Evolutionary conservation across 2,329 filamentous ascomycete genomes (phyloP).

Genomic region (Diaporthe capsici): DNA sequence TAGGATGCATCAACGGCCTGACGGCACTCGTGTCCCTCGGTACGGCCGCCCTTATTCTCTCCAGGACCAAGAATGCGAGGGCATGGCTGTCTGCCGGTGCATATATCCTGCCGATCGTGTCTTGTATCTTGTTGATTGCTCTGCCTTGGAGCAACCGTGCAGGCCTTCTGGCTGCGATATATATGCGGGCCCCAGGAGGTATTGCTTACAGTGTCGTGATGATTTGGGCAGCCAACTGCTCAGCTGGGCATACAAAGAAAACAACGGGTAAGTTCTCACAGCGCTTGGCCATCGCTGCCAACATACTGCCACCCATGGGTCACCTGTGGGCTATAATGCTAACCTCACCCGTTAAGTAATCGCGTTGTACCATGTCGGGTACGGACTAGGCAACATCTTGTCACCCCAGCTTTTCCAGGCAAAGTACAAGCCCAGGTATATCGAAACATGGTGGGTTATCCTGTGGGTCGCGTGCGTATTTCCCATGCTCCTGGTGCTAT

Average conservation of each 20-base stretch:
- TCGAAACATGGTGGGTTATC: conserved; percentile 50
- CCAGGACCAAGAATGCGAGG: conserved; percentile 37
- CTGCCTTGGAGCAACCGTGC: conserved; percentile 55
- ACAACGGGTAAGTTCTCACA: conserved; percentile 47
- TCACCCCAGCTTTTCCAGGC: conserved; percentile 50
- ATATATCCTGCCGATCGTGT: conserved; percentile 52
- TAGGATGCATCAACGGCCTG: conserved; percentile 41
- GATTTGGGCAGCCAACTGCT: conserved; percentile 55
- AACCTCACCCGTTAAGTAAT: conserved; percentile 44
- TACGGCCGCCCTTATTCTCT: conserved; percentile 34
- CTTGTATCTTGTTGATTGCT: conserved; percentile 52
- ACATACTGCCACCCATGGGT: not conserved
- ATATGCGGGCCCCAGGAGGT: conserved; percentile 54
- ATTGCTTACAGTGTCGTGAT: conserved; percentile 56
- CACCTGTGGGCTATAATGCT: not conserved
- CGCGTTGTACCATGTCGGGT: conserved; percentile 51
- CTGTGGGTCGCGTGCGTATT: conserved; percentile 54
- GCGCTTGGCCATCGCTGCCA: no score
- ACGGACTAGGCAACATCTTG: conserved; percentile 49
- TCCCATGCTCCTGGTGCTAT: conserved; percentile 56
- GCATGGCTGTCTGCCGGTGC: conserved; percentile 43
- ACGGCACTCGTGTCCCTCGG: conserved; percentile 37
- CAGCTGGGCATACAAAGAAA: conserved; percentile 56
- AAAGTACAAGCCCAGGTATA: conserved; percentile 48
- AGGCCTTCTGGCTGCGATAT: conserved; percentile 54